phyloP scores from a whole-genome alignment of 345 rosid genomes.

The Corchorus capsularis region DNA sequence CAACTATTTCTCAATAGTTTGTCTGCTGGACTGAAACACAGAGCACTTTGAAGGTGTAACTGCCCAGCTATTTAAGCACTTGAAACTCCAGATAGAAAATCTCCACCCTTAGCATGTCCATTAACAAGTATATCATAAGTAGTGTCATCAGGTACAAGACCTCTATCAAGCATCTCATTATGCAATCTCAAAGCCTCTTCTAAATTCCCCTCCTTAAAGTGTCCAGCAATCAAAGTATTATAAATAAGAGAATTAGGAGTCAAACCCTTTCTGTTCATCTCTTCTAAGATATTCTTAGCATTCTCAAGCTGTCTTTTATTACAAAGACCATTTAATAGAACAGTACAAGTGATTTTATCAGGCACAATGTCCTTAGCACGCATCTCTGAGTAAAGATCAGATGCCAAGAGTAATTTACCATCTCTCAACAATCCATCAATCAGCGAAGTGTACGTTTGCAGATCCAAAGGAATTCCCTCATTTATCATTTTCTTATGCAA shows the following conservation, averaged over 20 bases:
- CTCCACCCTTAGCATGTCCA: conserved; percentile 38
- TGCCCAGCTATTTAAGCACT: conserved; percentile 14
- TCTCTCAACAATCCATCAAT: conserved; percentile 70
- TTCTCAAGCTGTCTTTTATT: conserved; percentile 56
- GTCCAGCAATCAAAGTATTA: conserved; percentile 63
- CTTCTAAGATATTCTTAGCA: conserved; percentile 59
- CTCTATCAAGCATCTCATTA: conserved; percentile 83
- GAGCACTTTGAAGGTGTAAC: background rate
- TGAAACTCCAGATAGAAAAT: conserved; percentile 32
- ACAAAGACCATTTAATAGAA: conserved; percentile 60
- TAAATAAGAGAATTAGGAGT: conserved; percentile 66
- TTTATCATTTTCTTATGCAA: conserved; percentile 60
- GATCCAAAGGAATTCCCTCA: conserved; percentile 57
- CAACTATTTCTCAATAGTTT: background rate
- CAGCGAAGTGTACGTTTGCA: conserved; percentile 64
- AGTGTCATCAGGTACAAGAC: conserved; percentile 62
- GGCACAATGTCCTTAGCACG: conserved; percentile 57
- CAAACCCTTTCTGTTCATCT: conserved; percentile 55
- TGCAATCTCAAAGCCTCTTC: conserved; percentile 75
- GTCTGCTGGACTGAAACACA: background rate
- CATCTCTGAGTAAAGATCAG: conserved; percentile 71
- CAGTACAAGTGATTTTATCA: conserved; percentile 50
- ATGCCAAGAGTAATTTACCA: conserved; percentile 56
- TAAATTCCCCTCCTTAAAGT: conserved; percentile 66
- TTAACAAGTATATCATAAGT: conserved; percentile 70